Base-by-base conservation (phyloP, 768 basidiomycete genomes). In the Tephrocybe sp. region DNA sequence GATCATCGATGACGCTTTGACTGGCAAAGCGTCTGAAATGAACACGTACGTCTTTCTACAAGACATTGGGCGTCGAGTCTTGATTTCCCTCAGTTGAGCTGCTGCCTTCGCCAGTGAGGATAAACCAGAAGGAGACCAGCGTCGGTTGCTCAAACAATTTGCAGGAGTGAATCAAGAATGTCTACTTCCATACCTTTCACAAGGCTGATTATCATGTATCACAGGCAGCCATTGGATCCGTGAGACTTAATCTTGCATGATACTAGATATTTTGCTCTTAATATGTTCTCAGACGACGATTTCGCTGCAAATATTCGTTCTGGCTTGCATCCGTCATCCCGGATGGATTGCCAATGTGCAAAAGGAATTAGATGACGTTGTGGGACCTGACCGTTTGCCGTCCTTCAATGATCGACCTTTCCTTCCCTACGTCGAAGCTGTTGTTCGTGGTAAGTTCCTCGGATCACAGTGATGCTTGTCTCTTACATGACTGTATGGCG, bases 331-430 rank as follows among this genome's bases (percentile, higher is more conserved):
- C n/a, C n/a, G n/a, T n/a, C n/a, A n/a, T n/a, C n/a, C n/a, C n/a
- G n/a, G n/a, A n/a, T n/a, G n/a, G n/a, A n/a, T n/a, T n/a, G n/a
- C n/a, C n/a, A n/a, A n/a, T n/a, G n/a, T n/a, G n/a, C n/a, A n/a
- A n/a, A n/a, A n/a, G n/a, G n/a, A n/a, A n/a, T n/a, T n/a, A n/a
- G n/a, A n/a, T n/a, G n/a, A n/a, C n/a, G n/a, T n/a, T n/a, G 44
- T 45, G 31, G 44, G 34, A 4, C 3, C 16, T 9, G 24, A 45
- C 9, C 22, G 34, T 3, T 45, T 45, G 5, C 44, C 44, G 2
- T 15, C 34, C 13, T 45, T 45, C 16, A 36, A 45, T 9, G 44
- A 45, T n/a, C n/a, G n/a, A n/a, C n/a, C n/a, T n/a, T n/a, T n/a
- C n/a, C n/a, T n/a, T n/a, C n/a, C n/a, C n/a, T n/a, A n/a, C n/a